Conservation (phyloP, 306 rosid genomes). For the Amphicarpaea edgeworthii region DNA sequence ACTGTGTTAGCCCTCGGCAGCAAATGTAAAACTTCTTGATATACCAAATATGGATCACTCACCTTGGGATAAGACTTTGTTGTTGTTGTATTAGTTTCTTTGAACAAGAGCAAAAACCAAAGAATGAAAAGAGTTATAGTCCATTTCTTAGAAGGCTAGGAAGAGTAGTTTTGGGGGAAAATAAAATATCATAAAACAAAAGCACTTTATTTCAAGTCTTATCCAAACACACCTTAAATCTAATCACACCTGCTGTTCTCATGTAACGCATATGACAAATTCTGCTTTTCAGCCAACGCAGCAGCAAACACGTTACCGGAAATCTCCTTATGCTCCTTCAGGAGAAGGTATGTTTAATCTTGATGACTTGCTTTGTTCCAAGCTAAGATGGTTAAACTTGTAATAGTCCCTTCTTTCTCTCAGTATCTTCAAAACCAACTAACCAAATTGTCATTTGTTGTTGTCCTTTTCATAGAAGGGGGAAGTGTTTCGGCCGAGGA, state of each 20-base stretch:
- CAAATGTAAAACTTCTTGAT: too few relatives aligned
- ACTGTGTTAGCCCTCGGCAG: too few relatives aligned
- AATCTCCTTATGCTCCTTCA: constrained; percentile 89
- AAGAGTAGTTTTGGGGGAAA: too few relatives aligned
- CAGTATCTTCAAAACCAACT: constrained; percentile 23
- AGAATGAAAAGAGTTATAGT: too few relatives aligned
- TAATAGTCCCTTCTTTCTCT: not conserved
- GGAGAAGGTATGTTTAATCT: constrained; percentile 73
- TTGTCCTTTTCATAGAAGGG: constrained; percentile 56
- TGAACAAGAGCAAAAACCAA: too few relatives aligned
- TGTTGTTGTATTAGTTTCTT: too few relatives aligned
- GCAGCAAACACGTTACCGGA: constrained; percentile 95
- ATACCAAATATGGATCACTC: too few relatives aligned
- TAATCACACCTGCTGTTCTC: constrained; percentile 10
- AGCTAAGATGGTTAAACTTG: constrained; percentile 2
- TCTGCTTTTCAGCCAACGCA: constrained; percentile 77
- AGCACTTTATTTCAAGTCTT: not conserved
- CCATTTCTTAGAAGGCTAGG: too few relatives aligned
- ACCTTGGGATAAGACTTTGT: too few relatives aligned
- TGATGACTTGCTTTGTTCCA: constrained; percentile 19
- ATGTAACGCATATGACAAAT: constrained; percentile 18
- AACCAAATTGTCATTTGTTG: constrained; percentile 20
- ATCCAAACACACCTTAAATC: not conserved
- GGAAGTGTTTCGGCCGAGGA: constrained; percentile 75
- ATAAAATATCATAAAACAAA: not conserved